phyloP scores from a whole-genome alignment of 495 filamentous ascomycete genomes.

The Extremus antarcticus region DNA sequence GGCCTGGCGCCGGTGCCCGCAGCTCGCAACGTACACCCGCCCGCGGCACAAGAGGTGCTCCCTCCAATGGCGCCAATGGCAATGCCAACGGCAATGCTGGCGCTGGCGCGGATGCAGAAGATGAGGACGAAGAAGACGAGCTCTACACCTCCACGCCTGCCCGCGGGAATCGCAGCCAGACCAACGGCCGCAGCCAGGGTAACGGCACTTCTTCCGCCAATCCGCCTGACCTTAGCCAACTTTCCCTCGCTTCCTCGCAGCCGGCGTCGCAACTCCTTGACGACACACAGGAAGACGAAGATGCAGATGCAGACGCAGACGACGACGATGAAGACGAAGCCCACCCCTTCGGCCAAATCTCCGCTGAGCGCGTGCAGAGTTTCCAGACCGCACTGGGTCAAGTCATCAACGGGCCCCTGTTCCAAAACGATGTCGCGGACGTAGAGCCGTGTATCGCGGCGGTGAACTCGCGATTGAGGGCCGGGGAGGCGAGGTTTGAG shows the following conservation, averaged over 20 bases:
- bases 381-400: constrained; percentile 76
- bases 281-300: constrained; percentile 36
- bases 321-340: constrained; percentile 23
- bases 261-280: constrained; percentile 53
- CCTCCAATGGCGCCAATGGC: constrained; percentile 7
- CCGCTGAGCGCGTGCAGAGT: constrained; percentile 49
- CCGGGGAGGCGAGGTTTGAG: constrained; percentile 47
- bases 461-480: constrained; percentile 60
- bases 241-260: constrained; percentile 55
- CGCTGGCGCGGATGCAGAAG: constrained; percentile 15
- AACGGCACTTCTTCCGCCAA: constrained; percentile 26
- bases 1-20: constrained; percentile 6
- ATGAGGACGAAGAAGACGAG: constrained; percentile 44
- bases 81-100: constrained; percentile 13
- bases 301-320: constrained; percentile 34
- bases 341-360: constrained; percentile 31
- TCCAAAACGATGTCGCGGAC: constrained; percentile 67
- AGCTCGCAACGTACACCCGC: constrained; percentile 6
- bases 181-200: constrained; percentile 21
- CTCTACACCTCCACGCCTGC: constrained; percentile 46
- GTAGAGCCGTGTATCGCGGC: constrained; percentile 63
- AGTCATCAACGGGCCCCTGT: constrained; percentile 65
- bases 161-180: constrained; percentile 36
- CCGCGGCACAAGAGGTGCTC: constrained; percentile 1
- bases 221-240: constrained; percentile 36